Evolutionary conservation across 768 basidiomycete genomes (phyloP), one percentile per base, ranked within the genome.

Genomic region (Mycena polygramma): DNA sequence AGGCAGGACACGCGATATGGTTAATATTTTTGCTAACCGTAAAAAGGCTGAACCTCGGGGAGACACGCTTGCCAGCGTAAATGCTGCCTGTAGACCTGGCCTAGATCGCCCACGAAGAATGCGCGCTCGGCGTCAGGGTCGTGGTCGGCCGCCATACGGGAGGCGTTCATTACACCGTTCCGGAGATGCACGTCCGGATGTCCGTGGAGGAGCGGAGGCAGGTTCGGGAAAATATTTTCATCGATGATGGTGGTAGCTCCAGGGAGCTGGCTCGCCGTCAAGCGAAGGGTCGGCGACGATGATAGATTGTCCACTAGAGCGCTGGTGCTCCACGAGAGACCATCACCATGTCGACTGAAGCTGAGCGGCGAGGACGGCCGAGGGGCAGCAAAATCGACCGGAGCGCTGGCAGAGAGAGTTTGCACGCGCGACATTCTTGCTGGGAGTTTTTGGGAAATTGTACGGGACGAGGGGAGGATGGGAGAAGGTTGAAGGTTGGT

Each of bases 21-120:
- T 63, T 19, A 73, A 30, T 59, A 48, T 49, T 35, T 19, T 49
- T 69, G 59, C 59, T 69, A 73, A 95, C 95, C 97, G 81, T 97
- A 98, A 84, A 94, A 97, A 15, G 96, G 95, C 74, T 95, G 91
- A 26, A 98, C 90, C 65, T 93, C 89, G 8, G 94, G 92, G 17
- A 99, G 87, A 72, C 87, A 87, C 22, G 83, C 79, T 67, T 85
- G 84, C 97, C 97, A 99, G 64, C 94, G 87, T 76, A 90, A 83
- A 76, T 95, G 93, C 78, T 97, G 95, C 63, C 83, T 83, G 79
- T 94, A 98, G 8, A 99, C 93, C 73, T 92, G 88, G 74, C 92
- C 90, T 46, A 99, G 89, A 81, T 99, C 98, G 15, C 93, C 96
- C 10, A 98, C 97, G 75, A 98, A 98, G 81, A 98, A 98, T 5